These are phyloP conservation scores for Paramecium octaurelia DNA, from an alignment of 73 alveolate species.

Conservation along the genomic window DNA sequence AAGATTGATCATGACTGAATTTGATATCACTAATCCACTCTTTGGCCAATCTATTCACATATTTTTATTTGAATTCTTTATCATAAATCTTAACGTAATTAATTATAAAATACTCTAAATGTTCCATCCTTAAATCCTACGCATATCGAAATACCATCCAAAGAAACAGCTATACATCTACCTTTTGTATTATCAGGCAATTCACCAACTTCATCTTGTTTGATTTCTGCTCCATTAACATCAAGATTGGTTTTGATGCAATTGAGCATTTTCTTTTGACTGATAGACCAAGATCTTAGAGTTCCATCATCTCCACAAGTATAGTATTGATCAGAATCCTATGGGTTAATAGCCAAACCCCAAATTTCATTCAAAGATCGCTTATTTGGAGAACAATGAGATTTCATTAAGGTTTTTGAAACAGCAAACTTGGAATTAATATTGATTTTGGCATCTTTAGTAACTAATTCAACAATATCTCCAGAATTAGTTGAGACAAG, in stretches of 20 bases:
- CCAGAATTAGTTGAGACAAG: constrained; percentile 88
- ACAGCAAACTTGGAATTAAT: constrained; percentile 36
- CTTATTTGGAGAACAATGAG: constrained; percentile 64
- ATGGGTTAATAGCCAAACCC: constrained; percentile 78
- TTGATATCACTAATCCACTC: constrained; percentile 88
- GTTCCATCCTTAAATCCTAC: constrained; percentile 96
- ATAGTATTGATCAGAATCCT: constrained; percentile 57
- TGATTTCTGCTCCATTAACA: constrained; percentile 57
- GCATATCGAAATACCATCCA: constrained; percentile 88
- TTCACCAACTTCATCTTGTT: constrained; percentile 59
- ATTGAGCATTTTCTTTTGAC: constrained; percentile 21
- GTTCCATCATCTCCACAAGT: constrained; percentile 85
- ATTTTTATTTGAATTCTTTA: constrained; percentile 56
- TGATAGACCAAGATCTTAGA: constrained; percentile 75
- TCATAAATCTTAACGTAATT: constrained; percentile 56
- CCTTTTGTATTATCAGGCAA: constrained; percentile 70
- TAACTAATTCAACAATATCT: constrained; percentile 82
- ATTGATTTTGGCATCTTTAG: constrained; percentile 54
- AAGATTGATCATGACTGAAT: constrained; percentile 89
- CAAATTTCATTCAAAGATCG: constrained; percentile 78
- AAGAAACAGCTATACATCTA: constrained; percentile 84
- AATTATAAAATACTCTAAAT: constrained; percentile 61
- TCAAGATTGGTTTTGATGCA: constrained; percentile 50
- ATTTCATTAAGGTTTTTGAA: constrained; percentile 53
- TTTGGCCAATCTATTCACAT: constrained; percentile 46